Evolutionary conservation across 1,139 yeast species (phyloP).

Genomic region (Candida sp.): DNA sequence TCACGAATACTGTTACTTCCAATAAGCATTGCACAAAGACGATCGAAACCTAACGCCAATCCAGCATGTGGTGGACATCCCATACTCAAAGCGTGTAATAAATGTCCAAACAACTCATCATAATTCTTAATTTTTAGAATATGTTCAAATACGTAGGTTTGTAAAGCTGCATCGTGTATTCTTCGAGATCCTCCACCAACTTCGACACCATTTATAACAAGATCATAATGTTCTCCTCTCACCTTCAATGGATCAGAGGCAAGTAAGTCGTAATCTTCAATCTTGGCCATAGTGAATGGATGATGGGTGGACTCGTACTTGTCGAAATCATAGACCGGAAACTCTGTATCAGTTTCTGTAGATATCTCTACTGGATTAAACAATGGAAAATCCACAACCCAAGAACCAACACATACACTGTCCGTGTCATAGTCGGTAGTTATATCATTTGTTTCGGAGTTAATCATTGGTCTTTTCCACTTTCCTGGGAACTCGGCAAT

Average conservation of each 20-base stretch:
- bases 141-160: conserved; percentile 60
- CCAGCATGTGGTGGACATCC: conserved; percentile 99
- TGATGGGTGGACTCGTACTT: conserved; percentile 79
- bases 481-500: conserved; percentile 49
- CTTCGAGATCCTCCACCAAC: conserved; percentile 98
- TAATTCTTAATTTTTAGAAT: conserved; percentile 56
- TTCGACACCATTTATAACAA: conserved; percentile 93
- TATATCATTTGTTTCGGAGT: conserved; percentile 13
- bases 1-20: conserved; percentile 79
- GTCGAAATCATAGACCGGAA: conserved; percentile 57
- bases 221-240: conserved; percentile 91
- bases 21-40: conserved; percentile 86
- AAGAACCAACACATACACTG: conserved; percentile 58
- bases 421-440: conserved; percentile 14
- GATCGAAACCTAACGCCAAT: conserved; percentile 89
- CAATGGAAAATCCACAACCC: conserved; percentile 92
- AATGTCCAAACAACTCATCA: conserved; percentile 76
- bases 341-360: conserved; percentile 34
- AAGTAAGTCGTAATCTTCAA: conserved; percentile 61
- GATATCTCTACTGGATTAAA: conserved; percentile 67
- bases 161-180: conserved; percentile 81
- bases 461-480: conserved; percentile 45
- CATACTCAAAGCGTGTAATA: conserved; percentile 72
- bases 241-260: conserved; percentile 57
- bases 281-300: conserved; percentile 90